Percentiles rank a stretch among this genome's conserved stretches.
Evolutionary conservation across 2,329 filamentous ascomycete species (phyloP).

Genomic region (Davidsoniella eucalypti): DNA sequence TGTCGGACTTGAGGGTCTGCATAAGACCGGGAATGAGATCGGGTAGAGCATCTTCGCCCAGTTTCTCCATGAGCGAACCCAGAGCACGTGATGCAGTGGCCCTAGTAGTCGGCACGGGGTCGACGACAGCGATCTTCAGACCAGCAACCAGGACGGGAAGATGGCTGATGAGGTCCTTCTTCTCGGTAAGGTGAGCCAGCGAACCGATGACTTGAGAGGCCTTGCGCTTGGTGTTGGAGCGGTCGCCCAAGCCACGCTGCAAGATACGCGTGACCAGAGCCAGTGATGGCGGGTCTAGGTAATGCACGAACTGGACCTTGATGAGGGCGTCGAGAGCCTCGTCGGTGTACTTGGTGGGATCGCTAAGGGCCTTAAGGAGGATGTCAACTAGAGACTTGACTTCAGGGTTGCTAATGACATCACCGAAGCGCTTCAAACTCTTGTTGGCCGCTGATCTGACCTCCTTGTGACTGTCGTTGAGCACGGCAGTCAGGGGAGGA

Average conservation of each 20-base stretch:
- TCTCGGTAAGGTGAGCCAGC: constrained; percentile 88
- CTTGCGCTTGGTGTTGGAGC: constrained; percentile 91
- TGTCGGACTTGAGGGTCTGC: constrained; percentile 94
- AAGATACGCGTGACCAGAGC: constrained; percentile 90
- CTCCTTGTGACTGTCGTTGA: constrained; percentile 98
- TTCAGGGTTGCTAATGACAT: constrained; percentile 96
- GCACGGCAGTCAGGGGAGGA: constrained; percentile 77
- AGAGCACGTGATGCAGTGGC: constrained; percentile 92
- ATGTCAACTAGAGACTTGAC: constrained; percentile 85
- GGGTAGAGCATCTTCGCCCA: constrained; percentile 89
- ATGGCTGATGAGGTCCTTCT: constrained; percentile 83
- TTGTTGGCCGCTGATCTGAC: constrained; percentile 83
- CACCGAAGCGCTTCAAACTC: constrained; percentile 92
- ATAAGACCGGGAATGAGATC: constrained; percentile 96
- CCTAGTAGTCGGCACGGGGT: constrained; percentile 89
- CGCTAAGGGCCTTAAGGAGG: constrained; percentile 87
- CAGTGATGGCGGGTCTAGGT: constrained; percentile 90
- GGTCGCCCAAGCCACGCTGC: constrained; percentile 76
- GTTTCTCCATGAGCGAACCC: constrained; percentile 92
- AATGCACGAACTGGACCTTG: constrained; percentile 97
- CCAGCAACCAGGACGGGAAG: constrained; percentile 84
- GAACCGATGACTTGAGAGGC: constrained; percentile 95
- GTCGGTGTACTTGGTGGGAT: constrained; percentile 93
- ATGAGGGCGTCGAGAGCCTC: constrained; percentile 86
- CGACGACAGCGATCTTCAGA: constrained; percentile 74